Conservation (phyloP, 148 eudicot species). For the Spergularia bocconei region DNA sequence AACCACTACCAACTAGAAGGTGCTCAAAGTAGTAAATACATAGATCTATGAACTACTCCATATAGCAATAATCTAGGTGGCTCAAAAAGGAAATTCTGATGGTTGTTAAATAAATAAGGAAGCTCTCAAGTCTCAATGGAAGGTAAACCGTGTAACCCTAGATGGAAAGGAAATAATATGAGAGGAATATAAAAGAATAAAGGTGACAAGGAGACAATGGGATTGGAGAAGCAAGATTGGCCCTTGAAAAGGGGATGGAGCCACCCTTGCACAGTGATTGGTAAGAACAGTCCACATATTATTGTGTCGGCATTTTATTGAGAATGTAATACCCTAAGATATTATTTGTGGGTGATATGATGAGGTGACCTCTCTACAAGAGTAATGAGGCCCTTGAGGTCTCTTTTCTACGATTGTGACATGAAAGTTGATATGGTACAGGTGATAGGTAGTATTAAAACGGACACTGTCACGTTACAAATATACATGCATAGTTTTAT, state of each 20-base stretch:
- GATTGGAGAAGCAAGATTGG: neutral
- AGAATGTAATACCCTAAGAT: slow-evolving; percentile 1
- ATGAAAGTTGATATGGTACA: too few species aligned
- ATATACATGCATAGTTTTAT: too few species aligned
- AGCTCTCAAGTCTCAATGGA: neutral
- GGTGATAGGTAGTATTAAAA: too few species aligned
- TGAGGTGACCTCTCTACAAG: too few species aligned
- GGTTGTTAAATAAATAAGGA: neutral
- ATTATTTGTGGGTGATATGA: too few species aligned
- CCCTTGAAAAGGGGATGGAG: slow-evolving; percentile 1
- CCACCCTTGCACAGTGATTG: neutral
- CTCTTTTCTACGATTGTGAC: too few species aligned
- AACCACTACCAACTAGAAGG: neutral
- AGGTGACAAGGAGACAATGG: slow-evolving; percentile 11
- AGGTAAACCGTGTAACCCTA: slow-evolving; percentile 20
- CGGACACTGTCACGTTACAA: too few species aligned
- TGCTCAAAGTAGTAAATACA: neutral
- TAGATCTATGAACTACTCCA: neutral
- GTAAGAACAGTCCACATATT: neutral
- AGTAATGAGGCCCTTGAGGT: too few species aligned
- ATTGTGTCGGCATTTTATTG: neutral
- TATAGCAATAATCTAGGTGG: neutral
- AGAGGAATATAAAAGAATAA: neutral
- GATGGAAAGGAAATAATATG: neutral
- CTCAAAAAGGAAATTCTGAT: slow-evolving; percentile 1